Evolutionary conservation across 2,329 filamentous ascomycete genomes (phyloP).

Genomic region (Epichloe brachyelytri): DNA sequence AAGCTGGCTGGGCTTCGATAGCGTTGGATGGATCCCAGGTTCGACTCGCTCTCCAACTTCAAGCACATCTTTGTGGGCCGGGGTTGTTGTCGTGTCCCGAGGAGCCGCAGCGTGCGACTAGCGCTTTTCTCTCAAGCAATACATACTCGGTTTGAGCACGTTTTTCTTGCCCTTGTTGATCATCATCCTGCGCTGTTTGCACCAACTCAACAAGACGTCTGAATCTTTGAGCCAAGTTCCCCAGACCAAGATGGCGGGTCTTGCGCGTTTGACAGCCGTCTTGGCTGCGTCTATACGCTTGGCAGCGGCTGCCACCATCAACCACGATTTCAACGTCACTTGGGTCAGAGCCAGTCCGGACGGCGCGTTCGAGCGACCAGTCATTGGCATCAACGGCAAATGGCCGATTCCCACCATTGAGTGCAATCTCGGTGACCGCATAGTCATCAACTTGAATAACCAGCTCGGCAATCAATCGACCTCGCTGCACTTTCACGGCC

Average conservation of each 20-base stretch:
- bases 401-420: constrained; percentile 61
- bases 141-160: too few relatives aligned
- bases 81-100: too few relatives aligned
- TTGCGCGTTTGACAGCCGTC: constrained; percentile 7
- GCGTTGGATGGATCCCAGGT: too few relatives aligned
- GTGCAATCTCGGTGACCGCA: constrained; percentile 47
- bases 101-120: too few relatives aligned
- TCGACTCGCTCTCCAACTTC: too few relatives aligned
- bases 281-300: constrained; percentile 9
- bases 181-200: neutral
- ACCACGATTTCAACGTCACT: constrained; percentile 53
- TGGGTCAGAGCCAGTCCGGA: constrained; percentile 66
- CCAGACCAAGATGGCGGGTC: constrained; percentile 8
- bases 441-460: constrained; percentile 48
- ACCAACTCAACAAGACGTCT: neutral
- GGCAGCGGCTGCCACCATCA: constrained; percentile 30
- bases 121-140: too few relatives aligned
- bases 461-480: constrained; percentile 49
- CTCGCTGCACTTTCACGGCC: constrained; percentile 57
- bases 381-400: constrained; percentile 63
- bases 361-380: constrained; percentile 47
- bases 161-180: neutral
- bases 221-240: neutral
- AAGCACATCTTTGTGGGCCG: too few relatives aligned
- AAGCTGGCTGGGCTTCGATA: too few relatives aligned